phyloP scores from a whole-genome alignment of 2,329 filamentous ascomycete species.

The Endothia cerciana region DNA sequence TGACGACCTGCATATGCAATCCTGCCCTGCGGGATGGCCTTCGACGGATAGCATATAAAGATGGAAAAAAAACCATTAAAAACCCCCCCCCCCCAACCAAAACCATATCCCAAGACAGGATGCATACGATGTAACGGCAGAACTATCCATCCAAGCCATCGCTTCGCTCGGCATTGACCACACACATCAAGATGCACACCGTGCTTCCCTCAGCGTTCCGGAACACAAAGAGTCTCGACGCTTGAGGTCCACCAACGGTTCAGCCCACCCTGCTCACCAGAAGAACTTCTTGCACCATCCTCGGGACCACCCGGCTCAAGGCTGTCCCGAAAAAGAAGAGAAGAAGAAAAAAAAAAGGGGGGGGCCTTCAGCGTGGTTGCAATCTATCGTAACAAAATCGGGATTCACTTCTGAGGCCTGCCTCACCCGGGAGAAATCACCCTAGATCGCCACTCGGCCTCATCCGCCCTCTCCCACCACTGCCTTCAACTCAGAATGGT shows the following conservation, averaged over 20 bases:
- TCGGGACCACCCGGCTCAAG: too few relatives aligned
- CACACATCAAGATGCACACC: background rate
- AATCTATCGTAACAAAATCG: too few relatives aligned
- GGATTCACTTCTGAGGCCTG: too few relatives aligned
- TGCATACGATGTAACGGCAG: background rate
- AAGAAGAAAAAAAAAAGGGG: too few relatives aligned
- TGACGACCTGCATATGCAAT: background rate
- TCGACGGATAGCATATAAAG: background rate
- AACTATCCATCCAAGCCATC: background rate
- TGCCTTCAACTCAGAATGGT: background rate
- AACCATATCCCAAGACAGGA: too few relatives aligned
- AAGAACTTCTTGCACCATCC: background rate
- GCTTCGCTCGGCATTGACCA: background rate
- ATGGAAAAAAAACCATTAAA: background rate
- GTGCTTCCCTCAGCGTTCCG: background rate
- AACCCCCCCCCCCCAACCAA: too few relatives aligned
- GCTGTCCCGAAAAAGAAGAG: too few relatives aligned
- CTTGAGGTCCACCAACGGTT: background rate
- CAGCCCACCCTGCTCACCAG: background rate
- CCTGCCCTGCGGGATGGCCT: background rate
- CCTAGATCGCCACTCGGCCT: too few relatives aligned
- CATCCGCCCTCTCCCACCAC: too few relatives aligned
- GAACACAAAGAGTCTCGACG: background rate
- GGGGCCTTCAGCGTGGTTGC: too few relatives aligned
- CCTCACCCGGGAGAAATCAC: too few relatives aligned